Conservation (phyloP, 345 rosid species). For the Bretschneidera sinensis region DNA sequence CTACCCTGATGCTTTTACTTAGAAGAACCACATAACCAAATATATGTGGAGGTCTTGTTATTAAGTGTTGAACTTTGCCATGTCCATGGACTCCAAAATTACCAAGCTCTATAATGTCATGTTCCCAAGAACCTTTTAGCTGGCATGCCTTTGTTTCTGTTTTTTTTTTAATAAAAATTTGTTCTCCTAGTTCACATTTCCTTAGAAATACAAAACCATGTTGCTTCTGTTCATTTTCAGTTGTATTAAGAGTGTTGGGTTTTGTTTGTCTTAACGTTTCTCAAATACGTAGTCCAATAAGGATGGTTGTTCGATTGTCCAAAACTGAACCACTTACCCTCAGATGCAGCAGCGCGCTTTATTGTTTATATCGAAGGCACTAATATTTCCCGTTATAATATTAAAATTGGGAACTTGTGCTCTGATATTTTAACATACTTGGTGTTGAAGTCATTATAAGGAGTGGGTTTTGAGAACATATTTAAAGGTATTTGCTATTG, state of each 20-base stretch:
- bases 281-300: neutral
- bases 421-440: neutral
- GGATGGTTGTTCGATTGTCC: neutral
- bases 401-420: too few relatives aligned
- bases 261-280: neutral
- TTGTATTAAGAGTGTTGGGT: slow-evolving; percentile 26
- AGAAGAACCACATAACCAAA: slow-evolving; percentile 71
- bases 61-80: slow-evolving; percentile 40
- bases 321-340: neutral
- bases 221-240: slow-evolving; percentile 24
- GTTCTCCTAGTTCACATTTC: slow-evolving; percentile 17
- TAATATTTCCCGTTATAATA: neutral
- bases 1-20: slow-evolving; percentile 70
- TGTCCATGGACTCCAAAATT: slow-evolving; percentile 48
- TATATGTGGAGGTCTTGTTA: slow-evolving; percentile 41
- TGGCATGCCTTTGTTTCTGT: slow-evolving; percentile 40
- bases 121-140: slow-evolving; percentile 54
- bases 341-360: neutral
- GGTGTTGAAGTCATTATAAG: neutral
- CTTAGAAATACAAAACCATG: slow-evolving; percentile 26
- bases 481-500: neutral
- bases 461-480: neutral
- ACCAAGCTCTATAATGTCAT: slow-evolving; percentile 52
- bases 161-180: slow-evolving; percentile 20
- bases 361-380: neutral